phyloP scores from a whole-genome alignment of 345 rosid genomes.

The rapeseed (Brassica napus) region Da-Ae NC_063438.1:5693501-5694000 shows the following conservation, averaged over 20 bases:
- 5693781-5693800: no score
- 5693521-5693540: no score
- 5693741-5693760: no score
- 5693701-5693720: not conserved
- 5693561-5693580: no score
- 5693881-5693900: not conserved
- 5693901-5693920: no score
- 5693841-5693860: not conserved
- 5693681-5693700: not conserved
- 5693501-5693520: no score
- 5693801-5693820: not conserved
- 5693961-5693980: not conserved
- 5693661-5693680: not conserved
- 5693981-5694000: not conserved
- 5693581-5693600: not conserved
- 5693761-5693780: no score
- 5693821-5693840: not conserved
- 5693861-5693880: no score
- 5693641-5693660: not conserved
- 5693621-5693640: not conserved
- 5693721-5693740: no score
- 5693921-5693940: no score
- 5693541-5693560: no score
- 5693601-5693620: conserved; percentile 15
- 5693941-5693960: not conserved